Evolutionary conservation across 106 monocot genomes (phyloP).

Genomic region (Dendrobium nobile): DNA sequence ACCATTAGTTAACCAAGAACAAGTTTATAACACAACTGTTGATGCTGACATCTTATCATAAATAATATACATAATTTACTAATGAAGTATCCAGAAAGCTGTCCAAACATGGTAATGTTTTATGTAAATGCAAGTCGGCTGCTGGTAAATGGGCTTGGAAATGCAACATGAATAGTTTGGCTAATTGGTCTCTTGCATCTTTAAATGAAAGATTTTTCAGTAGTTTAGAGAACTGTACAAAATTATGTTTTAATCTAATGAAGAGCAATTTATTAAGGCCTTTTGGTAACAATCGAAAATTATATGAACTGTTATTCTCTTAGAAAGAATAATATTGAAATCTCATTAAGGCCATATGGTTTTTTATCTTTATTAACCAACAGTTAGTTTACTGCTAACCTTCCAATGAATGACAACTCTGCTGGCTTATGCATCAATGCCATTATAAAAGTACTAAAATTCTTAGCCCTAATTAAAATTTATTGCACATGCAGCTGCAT

Average conservation of each 20-base stretch:
- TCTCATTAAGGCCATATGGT: not conserved
- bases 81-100: not conserved
- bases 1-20: not conserved
- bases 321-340: not conserved
- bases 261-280: not conserved
- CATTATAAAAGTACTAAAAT: not conserved
- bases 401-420: not conserved
- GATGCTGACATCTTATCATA: not conserved
- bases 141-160: not conserved
- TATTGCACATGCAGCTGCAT: constrained; percentile 59
- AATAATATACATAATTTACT: not conserved
- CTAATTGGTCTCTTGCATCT: not conserved
- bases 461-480: not conserved
- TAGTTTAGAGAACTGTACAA: not conserved
- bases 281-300: not conserved
- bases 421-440: not conserved
- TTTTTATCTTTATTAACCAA: not conserved
- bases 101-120: not conserved
- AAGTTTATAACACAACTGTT: not conserved
- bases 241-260: no score
- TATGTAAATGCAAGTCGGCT: not conserved
- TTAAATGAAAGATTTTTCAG: not conserved
- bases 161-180: not conserved
- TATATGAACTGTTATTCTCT: not conserved
- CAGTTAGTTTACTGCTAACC: not conserved